phyloP scores from a whole-genome alignment of 305 asterid species.

The Fraxinus angustifolia region DNA sequence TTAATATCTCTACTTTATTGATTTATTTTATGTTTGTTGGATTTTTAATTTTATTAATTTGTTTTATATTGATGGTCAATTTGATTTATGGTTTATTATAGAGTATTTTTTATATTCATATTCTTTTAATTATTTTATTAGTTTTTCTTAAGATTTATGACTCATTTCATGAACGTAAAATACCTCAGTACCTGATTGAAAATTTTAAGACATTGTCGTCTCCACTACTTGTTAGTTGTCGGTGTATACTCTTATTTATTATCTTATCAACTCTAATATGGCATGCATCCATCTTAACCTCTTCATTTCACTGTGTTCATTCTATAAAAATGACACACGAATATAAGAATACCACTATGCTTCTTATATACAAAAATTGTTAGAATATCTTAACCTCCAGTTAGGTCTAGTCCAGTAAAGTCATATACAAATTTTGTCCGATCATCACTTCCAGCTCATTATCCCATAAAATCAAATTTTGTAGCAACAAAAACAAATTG shows the following conservation, averaged over 20 bases:
- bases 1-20: not conserved
- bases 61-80: not conserved
- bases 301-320: not conserved
- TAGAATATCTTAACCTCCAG: not conserved
- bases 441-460: conserved; percentile 7
- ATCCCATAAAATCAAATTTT: conserved; percentile 3
- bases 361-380: not conserved
- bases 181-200: not conserved
- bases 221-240: not conserved
- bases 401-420: not conserved
- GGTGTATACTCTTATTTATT: not conserved
- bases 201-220: not conserved
- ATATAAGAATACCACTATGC: not conserved
- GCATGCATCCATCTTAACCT: not conserved
- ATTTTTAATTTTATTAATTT: not conserved
- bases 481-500: not conserved
- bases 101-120: not conserved
- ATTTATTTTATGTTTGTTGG: not conserved
- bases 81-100: not conserved
- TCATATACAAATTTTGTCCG: not conserved
- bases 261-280: not conserved
- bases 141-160: not conserved
- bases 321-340: not conserved
- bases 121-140: not conserved
- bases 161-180: not conserved